Percentiles rank a stretch among this genome's conserved stretches.
phyloP scores from a whole-genome alignment of 257 asterid genomes.

The Solanum medicagineum region DNA sequence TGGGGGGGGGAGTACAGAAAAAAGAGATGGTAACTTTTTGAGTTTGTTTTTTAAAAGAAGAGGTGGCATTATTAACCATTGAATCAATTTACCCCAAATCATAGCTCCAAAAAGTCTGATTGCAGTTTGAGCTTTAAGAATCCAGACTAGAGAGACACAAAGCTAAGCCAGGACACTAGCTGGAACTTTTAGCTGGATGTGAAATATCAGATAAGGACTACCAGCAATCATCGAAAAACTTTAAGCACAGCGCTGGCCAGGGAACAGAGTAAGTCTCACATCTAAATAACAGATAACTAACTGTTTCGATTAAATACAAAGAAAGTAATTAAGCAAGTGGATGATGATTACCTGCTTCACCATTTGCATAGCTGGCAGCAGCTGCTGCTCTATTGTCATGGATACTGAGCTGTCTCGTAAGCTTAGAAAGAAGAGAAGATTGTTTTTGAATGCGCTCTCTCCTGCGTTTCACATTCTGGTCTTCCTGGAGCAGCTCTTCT shows the following conservation, averaged over 20 bases:
- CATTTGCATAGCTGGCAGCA: conserved; percentile 48
- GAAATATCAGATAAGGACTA: not conserved
- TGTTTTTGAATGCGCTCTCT: conserved; percentile 75
- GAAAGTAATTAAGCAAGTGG: not conserved
- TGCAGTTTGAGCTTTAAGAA: not conserved
- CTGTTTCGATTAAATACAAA: not conserved
- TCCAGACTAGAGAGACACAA: not conserved
- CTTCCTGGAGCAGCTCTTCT: conserved; percentile 87
- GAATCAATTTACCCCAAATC: not conserved
- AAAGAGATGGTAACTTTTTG: not conserved
- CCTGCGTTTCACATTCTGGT: conserved; percentile 63
- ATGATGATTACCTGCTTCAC: conserved; percentile 46
- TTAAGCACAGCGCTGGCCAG: not conserved
- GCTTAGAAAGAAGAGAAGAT: conserved; percentile 73
- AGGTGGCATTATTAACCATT: not conserved
- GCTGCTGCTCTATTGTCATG: conserved; percentile 86
- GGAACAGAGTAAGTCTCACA: not conserved
- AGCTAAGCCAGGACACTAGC: not conserved
- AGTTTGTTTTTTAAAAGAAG: not conserved
- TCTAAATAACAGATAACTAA: not conserved
- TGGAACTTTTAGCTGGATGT: not conserved
- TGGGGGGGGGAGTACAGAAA: not conserved
- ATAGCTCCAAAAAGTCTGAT: not conserved
- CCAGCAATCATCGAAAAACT: not conserved
- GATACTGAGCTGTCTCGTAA: conserved; percentile 61